Evolutionary conservation across 352 stramenopile species (phyloP).

Genomic region (Plasmopara muralis): DNA sequence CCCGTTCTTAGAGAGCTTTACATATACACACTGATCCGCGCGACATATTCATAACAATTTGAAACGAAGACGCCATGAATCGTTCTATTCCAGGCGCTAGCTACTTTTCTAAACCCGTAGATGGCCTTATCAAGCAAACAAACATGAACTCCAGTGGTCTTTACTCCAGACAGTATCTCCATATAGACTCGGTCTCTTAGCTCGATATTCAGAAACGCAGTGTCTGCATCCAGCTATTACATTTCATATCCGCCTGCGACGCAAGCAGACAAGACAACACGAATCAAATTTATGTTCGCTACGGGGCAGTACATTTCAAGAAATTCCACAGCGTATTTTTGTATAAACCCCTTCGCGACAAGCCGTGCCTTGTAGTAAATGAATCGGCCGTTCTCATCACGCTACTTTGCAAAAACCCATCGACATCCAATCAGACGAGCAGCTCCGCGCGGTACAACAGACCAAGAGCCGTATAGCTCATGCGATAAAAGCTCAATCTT

Average conservation of each 20-base stretch:
- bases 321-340: background rate
- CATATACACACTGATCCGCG: constrained; percentile 12
- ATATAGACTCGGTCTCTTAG: constrained; percentile 14
- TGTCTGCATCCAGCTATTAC: constrained; percentile 1
- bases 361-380: background rate
- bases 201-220: too few species aligned
- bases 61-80: background rate
- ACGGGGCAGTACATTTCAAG: constrained; percentile 9
- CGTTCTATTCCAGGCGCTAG: constrained; percentile 15
- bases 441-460: background rate
- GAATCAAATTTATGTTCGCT: constrained; percentile 31
- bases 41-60: constrained; percentile 1
- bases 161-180: constrained; percentile 25
- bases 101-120: constrained; percentile 19
- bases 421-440: background rate
- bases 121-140: constrained; percentile 16
- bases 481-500: background rate
- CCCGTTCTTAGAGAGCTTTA: background rate
- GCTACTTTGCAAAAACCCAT: background rate
- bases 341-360: background rate
- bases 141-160: constrained; percentile 3
- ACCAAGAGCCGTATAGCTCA: background rate
- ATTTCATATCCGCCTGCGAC: background rate
- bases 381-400: background rate
- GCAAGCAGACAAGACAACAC: constrained; percentile 8